These are phyloP conservation scores for Macrolepiota fuliginosa DNA, from an alignment of 768 basidiomycete species.

Conservation along the genomic window DNA sequence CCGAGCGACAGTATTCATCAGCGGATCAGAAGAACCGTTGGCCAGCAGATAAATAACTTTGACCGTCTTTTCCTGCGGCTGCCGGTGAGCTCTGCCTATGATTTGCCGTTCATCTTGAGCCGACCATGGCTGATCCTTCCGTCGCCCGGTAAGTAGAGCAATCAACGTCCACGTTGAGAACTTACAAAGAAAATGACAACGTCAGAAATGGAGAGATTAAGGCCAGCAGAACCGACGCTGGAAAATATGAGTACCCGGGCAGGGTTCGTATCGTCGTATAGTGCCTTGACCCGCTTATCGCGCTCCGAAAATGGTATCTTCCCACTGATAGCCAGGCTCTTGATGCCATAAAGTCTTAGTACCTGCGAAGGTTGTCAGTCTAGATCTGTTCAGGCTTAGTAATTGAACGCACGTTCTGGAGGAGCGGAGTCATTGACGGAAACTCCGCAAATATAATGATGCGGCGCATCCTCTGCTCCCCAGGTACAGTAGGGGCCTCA, in stretches of 20 bases:
- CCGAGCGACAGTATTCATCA: slow-evolving; percentile 11
- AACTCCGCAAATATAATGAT: slow-evolving; percentile 15
- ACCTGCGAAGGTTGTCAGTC: not conserved
- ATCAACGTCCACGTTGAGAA: not conserved
- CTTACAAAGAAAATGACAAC: slow-evolving; percentile 24
- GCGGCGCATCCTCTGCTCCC: not conserved
- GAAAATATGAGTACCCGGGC: slow-evolving; percentile 21
- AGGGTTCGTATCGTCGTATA: slow-evolving; percentile 7
- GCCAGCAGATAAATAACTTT: slow-evolving; percentile 22
- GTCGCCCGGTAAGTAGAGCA: not conserved
- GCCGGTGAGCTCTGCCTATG: slow-evolving; percentile 22
- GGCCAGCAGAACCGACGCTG: slow-evolving; percentile 20
- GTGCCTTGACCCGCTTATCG: not conserved
- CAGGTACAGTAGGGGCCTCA: not conserved
- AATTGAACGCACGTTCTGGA: slow-evolving; percentile 14
- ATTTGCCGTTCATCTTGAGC: slow-evolving; percentile 26
- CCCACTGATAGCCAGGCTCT: not conserved
- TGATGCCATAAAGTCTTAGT: not conserved
- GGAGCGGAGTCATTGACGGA: slow-evolving; percentile 14
- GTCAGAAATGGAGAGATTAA: slow-evolving; percentile 21
- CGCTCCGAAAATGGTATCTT: not conserved
- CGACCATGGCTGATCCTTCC: slow-evolving; percentile 29
- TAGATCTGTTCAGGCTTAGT: not conserved
- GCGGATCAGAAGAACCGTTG: slow-evolving; percentile 21
- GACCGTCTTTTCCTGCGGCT: slow-evolving; percentile 23